These are phyloP conservation scores for Leccinum truebloodii DNA, from an alignment of 768 basidiomycete genomes.

Conservation along the genomic window DNA sequence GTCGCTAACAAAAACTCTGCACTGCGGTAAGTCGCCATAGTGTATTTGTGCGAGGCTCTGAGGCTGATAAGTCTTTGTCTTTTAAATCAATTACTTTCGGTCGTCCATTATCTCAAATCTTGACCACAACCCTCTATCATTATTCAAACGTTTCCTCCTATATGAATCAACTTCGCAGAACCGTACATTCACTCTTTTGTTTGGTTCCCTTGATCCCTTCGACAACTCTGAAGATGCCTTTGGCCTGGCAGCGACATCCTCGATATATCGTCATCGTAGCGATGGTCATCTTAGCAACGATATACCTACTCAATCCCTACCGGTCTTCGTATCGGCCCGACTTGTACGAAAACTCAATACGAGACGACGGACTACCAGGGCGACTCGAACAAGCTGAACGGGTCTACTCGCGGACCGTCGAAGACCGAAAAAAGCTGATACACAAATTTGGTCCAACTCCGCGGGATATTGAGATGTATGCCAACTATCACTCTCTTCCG, in stretches of 20 bases:
- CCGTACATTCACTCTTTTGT: slow-evolving; percentile 8
- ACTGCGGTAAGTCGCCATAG: slow-evolving; percentile 18
- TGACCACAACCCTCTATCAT: slow-evolving; percentile 18
- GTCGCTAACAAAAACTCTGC: slow-evolving; percentile 8
- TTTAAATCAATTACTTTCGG: background rate
- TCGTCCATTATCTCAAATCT: slow-evolving; percentile 3
- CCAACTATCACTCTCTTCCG: slow-evolving; percentile 2
- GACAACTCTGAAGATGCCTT: slow-evolving; percentile 27
- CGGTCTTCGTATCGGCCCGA: slow-evolving; percentile 27
- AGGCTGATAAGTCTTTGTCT: background rate
- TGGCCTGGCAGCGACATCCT: slow-evolving; percentile 47
- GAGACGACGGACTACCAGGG: slow-evolving; percentile 38
- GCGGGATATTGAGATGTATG: slow-evolving; percentile 45
- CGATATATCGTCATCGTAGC: slow-evolving; percentile 50
- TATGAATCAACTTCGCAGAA: slow-evolving; percentile 8
- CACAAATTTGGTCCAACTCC: slow-evolving; percentile 53
- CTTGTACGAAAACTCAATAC: slow-evolving; percentile 25
- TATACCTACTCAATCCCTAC: slow-evolving; percentile 48
- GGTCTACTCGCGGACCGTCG: slow-evolving; percentile 46
- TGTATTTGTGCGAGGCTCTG: background rate
- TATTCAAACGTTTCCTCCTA: slow-evolving; percentile 12
- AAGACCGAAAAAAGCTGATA: slow-evolving; percentile 48
- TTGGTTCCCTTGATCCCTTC: slow-evolving; percentile 1
- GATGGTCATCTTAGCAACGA: slow-evolving; percentile 42
- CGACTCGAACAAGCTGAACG: slow-evolving; percentile 45